These are phyloP conservation scores for Brettanomyces sp. DNA, from an alignment of 805 yeast genomes.

Conservation along the genomic window DNA sequence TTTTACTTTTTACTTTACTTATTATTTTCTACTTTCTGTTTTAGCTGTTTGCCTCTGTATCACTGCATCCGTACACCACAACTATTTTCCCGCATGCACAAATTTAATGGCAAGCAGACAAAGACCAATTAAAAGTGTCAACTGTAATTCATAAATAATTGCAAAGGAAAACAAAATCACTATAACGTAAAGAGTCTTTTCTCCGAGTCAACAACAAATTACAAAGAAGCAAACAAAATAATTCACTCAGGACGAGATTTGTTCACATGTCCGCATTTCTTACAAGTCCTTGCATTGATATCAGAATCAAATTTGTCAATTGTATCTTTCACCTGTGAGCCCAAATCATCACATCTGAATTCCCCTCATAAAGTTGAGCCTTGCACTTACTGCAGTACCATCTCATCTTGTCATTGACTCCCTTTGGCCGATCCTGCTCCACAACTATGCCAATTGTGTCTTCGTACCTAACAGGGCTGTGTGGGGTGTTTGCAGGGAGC, in stretches of 20 bases:
- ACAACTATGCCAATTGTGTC: constrained; percentile 85
- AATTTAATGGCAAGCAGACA: no score
- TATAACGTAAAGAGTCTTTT: no score
- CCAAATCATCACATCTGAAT: constrained; percentile 73
- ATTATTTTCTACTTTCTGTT: no score
- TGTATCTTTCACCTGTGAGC: constrained; percentile 83
- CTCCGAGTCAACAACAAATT: no score
- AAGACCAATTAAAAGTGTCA: no score
- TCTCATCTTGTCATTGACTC: constrained; percentile 60
- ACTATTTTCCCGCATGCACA: no score
- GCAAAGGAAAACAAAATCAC: no score
- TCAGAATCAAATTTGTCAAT: constrained; percentile 62
- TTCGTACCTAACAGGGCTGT: constrained; percentile 79
- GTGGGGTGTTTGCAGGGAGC: constrained; percentile 79
- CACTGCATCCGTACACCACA: no score
- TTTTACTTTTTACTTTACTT: no score
- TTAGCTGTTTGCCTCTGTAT: no score
- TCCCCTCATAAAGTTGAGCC: constrained; percentile 55
- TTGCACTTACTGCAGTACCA: constrained; percentile 81
- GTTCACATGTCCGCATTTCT: constrained; percentile 63
- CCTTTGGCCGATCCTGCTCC: constrained; percentile 82
- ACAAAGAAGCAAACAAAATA: no score
- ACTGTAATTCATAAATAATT: no score
- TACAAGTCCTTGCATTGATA: constrained; percentile 58
- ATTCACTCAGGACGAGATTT: constrained; percentile 46